Percentiles rank a stretch among this genome's conserved stretches.
Conservation (phyloP, 306 rosid genomes). For the Astragalus glycyphyllos region DNA sequence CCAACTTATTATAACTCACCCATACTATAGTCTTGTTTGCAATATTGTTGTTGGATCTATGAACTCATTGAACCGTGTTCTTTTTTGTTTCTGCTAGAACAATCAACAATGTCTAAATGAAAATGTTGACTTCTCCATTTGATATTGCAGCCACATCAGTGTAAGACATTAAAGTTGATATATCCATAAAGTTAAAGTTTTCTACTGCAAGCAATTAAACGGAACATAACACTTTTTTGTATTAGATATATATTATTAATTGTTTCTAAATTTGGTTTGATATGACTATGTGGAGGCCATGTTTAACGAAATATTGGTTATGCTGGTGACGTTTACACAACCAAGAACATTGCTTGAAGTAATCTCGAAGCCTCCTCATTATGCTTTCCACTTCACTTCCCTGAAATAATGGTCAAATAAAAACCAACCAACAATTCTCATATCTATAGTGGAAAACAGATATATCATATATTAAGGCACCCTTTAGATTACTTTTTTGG, state of each 20-base stretch:
- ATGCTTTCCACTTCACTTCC: slow-evolving; percentile 20
- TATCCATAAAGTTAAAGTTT: slow-evolving; percentile 10
- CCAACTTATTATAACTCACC: too few relatives aligned
- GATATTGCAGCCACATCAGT: not conserved
- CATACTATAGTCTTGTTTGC: too few relatives aligned
- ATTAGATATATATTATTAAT: not conserved
- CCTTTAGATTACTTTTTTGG: slow-evolving; percentile 15
- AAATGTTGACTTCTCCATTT: too few relatives aligned
- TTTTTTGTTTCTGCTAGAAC: not conserved
- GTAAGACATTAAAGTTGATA: not conserved
- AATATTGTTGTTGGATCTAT: too few relatives aligned
- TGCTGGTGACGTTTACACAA: slow-evolving; percentile 55
- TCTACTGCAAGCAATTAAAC: not conserved
- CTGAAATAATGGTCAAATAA: slow-evolving; percentile 10
- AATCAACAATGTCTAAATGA: too few relatives aligned
- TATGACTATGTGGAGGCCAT: slow-evolving; percentile 33
- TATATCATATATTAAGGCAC: slow-evolving; percentile 7
- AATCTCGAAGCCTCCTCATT: slow-evolving; percentile 50
- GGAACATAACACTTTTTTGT: not conserved
- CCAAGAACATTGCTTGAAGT: slow-evolving; percentile 59
- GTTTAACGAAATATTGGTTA: slow-evolving; percentile 35
- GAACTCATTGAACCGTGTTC: not conserved
- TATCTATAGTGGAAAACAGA: slow-evolving; percentile 23
- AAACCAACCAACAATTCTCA: slow-evolving; percentile 9
- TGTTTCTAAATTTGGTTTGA: slow-evolving; percentile 27